phyloP scores from a whole-genome alignment of 2,329 filamentous ascomycete species.

The Diaporthe velutina region DNA sequence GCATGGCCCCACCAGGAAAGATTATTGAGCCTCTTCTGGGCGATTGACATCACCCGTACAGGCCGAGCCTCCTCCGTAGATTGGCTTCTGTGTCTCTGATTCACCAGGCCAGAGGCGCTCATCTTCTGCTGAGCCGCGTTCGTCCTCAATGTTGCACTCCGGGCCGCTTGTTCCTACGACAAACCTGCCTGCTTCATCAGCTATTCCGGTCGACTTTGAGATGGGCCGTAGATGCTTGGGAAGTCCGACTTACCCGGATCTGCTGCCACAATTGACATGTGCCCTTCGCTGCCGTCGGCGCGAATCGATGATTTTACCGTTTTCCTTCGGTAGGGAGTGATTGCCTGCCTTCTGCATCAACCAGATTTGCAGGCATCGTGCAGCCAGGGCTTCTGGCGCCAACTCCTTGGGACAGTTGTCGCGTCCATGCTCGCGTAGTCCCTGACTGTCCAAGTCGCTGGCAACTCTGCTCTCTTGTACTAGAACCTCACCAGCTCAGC shows the following conservation, averaged over 20 bases:
- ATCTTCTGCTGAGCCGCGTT: background rate
- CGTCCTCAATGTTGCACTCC: background rate
- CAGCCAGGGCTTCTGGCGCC: background rate
- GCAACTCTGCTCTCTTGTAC: background rate
- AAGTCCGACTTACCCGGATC: background rate
- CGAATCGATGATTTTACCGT: background rate
- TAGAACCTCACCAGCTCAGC: constrained; percentile 45
- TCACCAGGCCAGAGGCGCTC: background rate
- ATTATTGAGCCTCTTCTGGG: constrained; percentile 23
- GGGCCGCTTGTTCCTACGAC: background rate
- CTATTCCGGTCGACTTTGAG: background rate
- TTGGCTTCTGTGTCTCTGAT: background rate
- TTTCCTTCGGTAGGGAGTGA: background rate
- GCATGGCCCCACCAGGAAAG: background rate
- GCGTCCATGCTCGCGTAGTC: background rate
- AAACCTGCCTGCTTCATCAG: background rate
- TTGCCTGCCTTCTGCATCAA: background rate
- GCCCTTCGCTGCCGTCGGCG: background rate
- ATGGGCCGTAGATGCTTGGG: background rate
- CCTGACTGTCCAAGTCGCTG: background rate
- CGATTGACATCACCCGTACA: background rate
- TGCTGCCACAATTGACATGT: background rate
- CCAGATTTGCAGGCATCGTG: background rate
- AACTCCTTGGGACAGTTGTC: too few species aligned
- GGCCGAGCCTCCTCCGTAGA: background rate